phyloP scores from a whole-genome alignment of 495 filamentous ascomycete species.

The Penicillium pulvis region DNA sequence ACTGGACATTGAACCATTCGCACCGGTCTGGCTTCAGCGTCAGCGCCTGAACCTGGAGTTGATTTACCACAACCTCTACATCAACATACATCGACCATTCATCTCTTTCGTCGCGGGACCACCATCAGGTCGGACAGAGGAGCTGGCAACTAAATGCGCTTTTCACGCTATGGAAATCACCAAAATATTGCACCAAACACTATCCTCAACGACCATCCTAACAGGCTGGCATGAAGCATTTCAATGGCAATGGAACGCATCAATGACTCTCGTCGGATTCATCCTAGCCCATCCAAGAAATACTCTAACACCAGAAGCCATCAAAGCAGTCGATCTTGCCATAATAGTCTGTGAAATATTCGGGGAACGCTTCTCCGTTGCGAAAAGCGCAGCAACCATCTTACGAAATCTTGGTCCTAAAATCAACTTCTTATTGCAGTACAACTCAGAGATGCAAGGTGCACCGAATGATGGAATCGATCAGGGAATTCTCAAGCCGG shows the following conservation, averaged over 20 bases:
- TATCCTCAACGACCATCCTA: conserved; percentile 46
- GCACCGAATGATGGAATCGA: background rate
- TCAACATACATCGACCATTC: conserved; percentile 50
- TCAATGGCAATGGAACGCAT: conserved; percentile 55
- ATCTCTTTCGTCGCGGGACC: conserved; percentile 38
- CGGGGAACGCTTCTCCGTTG: conserved; percentile 45
- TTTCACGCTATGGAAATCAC: conserved; percentile 53
- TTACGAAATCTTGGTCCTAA: conserved; percentile 5
- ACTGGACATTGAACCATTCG: conserved; percentile 42
- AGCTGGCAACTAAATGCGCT: conserved; percentile 38
- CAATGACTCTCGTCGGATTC: conserved; percentile 53
- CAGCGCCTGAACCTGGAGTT: conserved; percentile 56
- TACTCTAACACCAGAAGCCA: conserved; percentile 28
- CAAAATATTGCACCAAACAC: conserved; percentile 50
- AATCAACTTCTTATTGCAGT: conserved; percentile 3
- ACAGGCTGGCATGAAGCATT: conserved; percentile 53
- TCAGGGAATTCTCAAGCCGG: background rate
- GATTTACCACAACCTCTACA: conserved; percentile 47
- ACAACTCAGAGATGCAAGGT: background rate
- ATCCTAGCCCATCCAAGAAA: conserved; percentile 43
- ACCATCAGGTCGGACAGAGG: conserved; percentile 28
- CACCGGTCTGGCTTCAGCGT: conserved; percentile 45
- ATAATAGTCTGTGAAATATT: conserved; percentile 49
- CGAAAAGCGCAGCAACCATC: conserved; percentile 38
- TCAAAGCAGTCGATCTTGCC: conserved; percentile 40